Evolutionary conservation across 495 filamentous ascomycete species (phyloP), one percentile per base, ranked within the genome.

Genomic region (Penicillium herquei): DNA sequence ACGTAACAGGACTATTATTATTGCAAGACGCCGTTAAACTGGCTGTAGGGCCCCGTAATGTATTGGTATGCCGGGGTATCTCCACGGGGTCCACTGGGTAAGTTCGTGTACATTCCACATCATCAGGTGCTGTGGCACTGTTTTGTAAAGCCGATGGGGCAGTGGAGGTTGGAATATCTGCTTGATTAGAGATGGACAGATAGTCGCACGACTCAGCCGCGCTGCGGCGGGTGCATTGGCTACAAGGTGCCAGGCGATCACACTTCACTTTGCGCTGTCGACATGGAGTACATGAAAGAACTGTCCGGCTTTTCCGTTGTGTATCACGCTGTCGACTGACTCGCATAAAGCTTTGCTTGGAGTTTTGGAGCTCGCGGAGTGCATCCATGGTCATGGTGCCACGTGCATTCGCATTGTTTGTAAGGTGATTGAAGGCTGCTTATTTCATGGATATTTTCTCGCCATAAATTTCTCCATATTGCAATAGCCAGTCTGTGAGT

Each of bases 241-340:
- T 16, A 21, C 49, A 51, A 14, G 49, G 49, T n/a, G 16, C 21
- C 3, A 39, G 21, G 14, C 49, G 49, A 30, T 51, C 49, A 21
- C 49, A 51, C 30, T 51, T 51, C 16, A 51, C 18, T 14, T 51
- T 51, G 34, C 49, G 49, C 30, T 40, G 16, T 33, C 49, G 49
- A 33, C 49, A 51, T 39, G 49, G 49, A 7, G 14, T 14, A 13
- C 49, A 51, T 3, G 49, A 51, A 6, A 51, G 35, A 12, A 32
- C 13, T 31, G 34, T 40, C 9, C 49, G 16, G 35, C 35, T 51
- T 30, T 51, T 51, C 11, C 49, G 49, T 10, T 40, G 49, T 26
- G 10, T 31, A 7, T 30, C 32, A 26, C 32, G 49, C 37, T 51
- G 49, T 10, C 34, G 49, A n/a, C 30, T 51, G 49, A 51, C 49